Evolutionary conservation across 495 filamentous ascomycete species (phyloP).

Genomic region (Talaromyces adpressus): DNA sequence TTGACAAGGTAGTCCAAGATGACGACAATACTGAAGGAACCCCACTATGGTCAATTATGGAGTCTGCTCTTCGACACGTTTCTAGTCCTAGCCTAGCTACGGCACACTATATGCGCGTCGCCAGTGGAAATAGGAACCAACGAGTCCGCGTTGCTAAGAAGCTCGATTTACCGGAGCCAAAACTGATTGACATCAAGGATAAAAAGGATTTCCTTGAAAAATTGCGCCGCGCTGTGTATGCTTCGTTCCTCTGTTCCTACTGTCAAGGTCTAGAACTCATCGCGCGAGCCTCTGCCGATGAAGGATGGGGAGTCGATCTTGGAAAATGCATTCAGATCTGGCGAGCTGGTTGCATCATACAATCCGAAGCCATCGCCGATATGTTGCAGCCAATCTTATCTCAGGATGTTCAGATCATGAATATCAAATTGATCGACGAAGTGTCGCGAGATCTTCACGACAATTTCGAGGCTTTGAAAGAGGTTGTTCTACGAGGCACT

Average conservation of each 20-base stretch:
- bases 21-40: conserved; percentile 63
- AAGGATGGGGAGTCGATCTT: conserved; percentile 59
- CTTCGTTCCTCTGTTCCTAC: conserved; percentile 55
- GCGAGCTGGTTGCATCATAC: conserved; percentile 69
- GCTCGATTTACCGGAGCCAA: conserved; percentile 33
- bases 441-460: conserved; percentile 49
- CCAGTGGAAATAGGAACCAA: conserved; percentile 54
- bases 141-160: conserved; percentile 40
- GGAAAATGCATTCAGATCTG: conserved; percentile 58
- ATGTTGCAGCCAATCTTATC: conserved; percentile 43
- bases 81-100: conserved; percentile 57
- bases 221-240: conserved; percentile 54
- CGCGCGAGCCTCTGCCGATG: conserved; percentile 48
- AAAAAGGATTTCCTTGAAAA: conserved; percentile 49
- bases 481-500: conserved; percentile 48
- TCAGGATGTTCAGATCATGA: conserved; percentile 20
- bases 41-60: conserved; percentile 55
- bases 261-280: conserved; percentile 65
- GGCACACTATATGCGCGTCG: conserved; percentile 59
- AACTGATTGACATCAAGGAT: conserved; percentile 35
- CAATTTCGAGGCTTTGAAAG: conserved; percentile 45
- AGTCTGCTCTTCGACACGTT: conserved; percentile 56
- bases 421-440: conserved; percentile 39
- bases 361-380: conserved; percentile 58
- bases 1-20: conserved; percentile 74